Base-by-base conservation (phyloP, 2,329 filamentous ascomycete genomes). In the Ceratocystiopsis sp. region DNA sequence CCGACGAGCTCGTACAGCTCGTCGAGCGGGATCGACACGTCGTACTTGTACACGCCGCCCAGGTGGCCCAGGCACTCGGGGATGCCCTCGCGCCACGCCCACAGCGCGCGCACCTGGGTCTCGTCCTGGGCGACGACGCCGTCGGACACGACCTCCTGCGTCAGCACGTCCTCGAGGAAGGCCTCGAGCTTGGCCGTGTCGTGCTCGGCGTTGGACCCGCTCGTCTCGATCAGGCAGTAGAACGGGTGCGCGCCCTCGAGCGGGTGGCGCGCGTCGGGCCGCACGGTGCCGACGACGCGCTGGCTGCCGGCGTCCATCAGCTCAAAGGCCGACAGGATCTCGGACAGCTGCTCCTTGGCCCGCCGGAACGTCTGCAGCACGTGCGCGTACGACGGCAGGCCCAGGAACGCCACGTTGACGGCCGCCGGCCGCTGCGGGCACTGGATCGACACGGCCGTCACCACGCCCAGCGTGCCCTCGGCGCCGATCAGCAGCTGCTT, bases 1-100 rank as follows among this genome's bases (percentile, higher is more conserved):
- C 91, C 83, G 29, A 98, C 91, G 29, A 98, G 69, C 52, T 74
- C 68, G 64, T 98, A 98, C 54, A 98, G 75, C 51, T 94, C 80
- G 13, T 73, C 63, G 25, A 98, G 71, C 2, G 91, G 91, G 51
- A 98, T 94, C 8, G 91, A 96, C 32, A 98, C 71, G 57, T 98
- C 91, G 60, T 98, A 98, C 65, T 98, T 98, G 73, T 98, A 98
- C 10, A 91, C 87, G 38, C 87, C 91, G 46, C 91, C 93, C 63
- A 82, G 85, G 59, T 95, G 86, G 48, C 84, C 84, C 21, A 93
- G 68, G 38, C 80, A 78, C 64, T 98, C 91, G 0, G 87, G 80
- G 52, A 98, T 84, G 52, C 86, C 85, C 66, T 98, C 91, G 49
- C 91, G 78, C 77, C 87, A 96, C 46, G 75, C 71, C 91, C 91